Evolutionary conservation across 306 rosid species (phyloP), one percentile per base, ranked within the genome.

Genomic region (Rosa persica): DNA sequence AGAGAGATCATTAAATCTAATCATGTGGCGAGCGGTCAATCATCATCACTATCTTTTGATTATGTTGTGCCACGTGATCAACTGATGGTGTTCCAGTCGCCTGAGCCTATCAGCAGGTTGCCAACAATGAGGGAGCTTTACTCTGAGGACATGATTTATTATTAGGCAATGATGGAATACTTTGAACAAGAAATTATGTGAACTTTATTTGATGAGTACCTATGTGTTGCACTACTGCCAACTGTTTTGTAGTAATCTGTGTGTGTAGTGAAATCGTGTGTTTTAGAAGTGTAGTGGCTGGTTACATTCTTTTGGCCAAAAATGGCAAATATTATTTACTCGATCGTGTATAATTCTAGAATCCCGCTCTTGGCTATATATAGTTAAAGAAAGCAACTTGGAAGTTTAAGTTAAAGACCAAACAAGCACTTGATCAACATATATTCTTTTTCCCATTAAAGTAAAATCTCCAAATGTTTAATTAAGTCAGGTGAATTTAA

Each of bases 11-110:
- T 17, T 27, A 61, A 15, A 67, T 49, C 67, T 4, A 75, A 80
- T 75, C 86, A 84, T 79, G 39, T 54, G 5, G n/a, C 48, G 3
- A 13, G 15, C 48, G 52, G 5, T n/a, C 65, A 36, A 16, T 52
- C 34, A 19, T 19, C 76, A 10, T n/a, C 27, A 57, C 64, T 57
- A n/a, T 22, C 19, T 30, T 72, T 5, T 46, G 51, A 73, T 73
- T 40, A 54, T 73, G n/a, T 20, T 7, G 39, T n/a, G 9, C 15
- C 51, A 0, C 2, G 0, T 15, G 22, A 39, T 66, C 23, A 57
- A 55, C 54, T 9, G 16, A 23, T 20, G 40, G 25, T 0, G 23
- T 40, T 57, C 2, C 16, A 57, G 54, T 74, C 15, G 0, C 15
- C 67, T 73, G 22, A 40, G 43, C 1, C 12, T 7, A 4, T 19